Base-by-base conservation (phyloP, 768 basidiomycete species). In the Tulasnella sp. region DNA sequence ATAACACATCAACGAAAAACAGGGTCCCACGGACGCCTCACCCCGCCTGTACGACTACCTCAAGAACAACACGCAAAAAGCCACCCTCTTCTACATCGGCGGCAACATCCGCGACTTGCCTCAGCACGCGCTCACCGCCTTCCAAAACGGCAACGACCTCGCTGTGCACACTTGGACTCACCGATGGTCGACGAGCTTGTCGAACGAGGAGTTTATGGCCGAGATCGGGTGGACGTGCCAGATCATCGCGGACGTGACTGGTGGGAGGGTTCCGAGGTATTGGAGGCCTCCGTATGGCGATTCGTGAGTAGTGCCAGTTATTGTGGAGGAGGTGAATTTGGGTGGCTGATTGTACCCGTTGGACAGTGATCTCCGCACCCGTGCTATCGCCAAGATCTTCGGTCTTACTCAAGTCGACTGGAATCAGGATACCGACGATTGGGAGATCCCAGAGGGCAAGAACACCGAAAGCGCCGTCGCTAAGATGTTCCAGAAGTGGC, bases 81-180 rank as follows among this genome's bases (percentile, higher is more conserved):
- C 88, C 3, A 95, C 94, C 5, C 93, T 95, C 78, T 96, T 95
- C 79, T 86, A 94, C 83, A 95, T 96, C 75, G 95, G 95, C 22
- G 78, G 84, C 40, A 90, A 93, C 78, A 90, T 95, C 72, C 65
- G 78, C 42, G 82, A 90, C 79, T 86, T 94, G 83, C 95, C 87
- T 5, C 77, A 82, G 8, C 76, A 83, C 62, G 92, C 94, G 79
- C 74, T 81, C 71, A 77, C 77, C 12, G 88, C 87, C 0, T 87
- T 87, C 77, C 77, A 78, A 1, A 76, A 66, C 6, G 78, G 78
- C 14, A 79, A 79, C 12, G 80, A 78, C 63, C 76, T 82, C 42
- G 80, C 77, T 14, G 78, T 80, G 0, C 81, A 81, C 76, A 81
- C 80, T 17, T 80, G 77, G 76, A 77, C 87, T 0, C 91, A 92